These are phyloP conservation scores for Flaveria sonorensis DNA, from an alignment of 129 eudicot genomes.

Conservation along the genomic window DNA sequence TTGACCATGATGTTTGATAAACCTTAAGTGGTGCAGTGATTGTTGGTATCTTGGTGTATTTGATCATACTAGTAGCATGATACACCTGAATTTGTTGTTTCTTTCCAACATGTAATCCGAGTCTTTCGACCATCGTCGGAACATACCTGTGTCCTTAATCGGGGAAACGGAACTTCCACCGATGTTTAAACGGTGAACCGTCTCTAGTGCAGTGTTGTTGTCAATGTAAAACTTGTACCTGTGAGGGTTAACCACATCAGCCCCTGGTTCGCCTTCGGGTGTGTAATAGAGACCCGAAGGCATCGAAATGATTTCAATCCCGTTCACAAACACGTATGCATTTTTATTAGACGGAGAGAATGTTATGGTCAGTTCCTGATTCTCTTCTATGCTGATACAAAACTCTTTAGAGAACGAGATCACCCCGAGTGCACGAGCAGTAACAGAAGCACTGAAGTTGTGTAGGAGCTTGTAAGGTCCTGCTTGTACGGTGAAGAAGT, in stretches of 20 bases:
- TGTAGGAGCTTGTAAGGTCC: slow-evolving; percentile 49
- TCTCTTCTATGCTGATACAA: slow-evolving; percentile 33
- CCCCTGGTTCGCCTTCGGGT: slow-evolving; percentile 43
- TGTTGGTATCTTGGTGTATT: slow-evolving; percentile 34
- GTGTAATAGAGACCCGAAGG: slow-evolving; percentile 50
- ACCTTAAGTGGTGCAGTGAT: slow-evolving; percentile 50
- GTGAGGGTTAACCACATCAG: slow-evolving; percentile 33
- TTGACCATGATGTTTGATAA: slow-evolving; percentile 49
- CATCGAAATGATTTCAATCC: slow-evolving; percentile 57
- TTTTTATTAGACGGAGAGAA: slow-evolving; percentile 32
- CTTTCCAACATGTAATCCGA: slow-evolving; percentile 40
- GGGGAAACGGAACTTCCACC: slow-evolving; percentile 40
- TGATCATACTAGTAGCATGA: slow-evolving; percentile 40
- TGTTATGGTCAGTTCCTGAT: slow-evolving; percentile 24
- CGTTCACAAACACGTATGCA: slow-evolving; percentile 46
- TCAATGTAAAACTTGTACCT: slow-evolving; percentile 46
- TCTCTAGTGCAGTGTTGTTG: slow-evolving; percentile 51
- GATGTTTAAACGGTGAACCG: slow-evolving; percentile 41
- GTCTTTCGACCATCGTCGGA: slow-evolving; percentile 42
- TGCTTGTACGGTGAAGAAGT: slow-evolving; percentile 45
- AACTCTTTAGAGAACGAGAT: slow-evolving; percentile 47
- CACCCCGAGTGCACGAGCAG: slow-evolving; percentile 35
- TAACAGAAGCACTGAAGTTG: slow-evolving; percentile 49
- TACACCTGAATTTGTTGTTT: slow-evolving; percentile 26
- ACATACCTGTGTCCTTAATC: slow-evolving; percentile 43